Conservation (phyloP, 805 yeast genomes). For the Lachancea nothofagi region DNA sequence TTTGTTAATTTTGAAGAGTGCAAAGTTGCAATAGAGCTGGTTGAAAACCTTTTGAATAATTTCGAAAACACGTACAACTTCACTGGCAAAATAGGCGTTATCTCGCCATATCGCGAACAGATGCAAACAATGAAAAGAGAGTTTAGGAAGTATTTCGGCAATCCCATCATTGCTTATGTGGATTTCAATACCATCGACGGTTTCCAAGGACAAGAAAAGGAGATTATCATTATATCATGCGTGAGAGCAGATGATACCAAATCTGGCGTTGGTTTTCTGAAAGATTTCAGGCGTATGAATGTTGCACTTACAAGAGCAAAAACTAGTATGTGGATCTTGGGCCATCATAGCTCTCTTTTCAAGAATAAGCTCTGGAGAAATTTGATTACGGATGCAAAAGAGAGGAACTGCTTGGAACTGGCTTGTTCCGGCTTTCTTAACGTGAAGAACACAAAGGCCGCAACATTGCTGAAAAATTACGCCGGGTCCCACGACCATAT, state of each 20-base stretch:
- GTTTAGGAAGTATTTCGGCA: constrained; percentile 60
- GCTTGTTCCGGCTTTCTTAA: constrained; percentile 30
- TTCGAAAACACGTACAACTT: constrained; percentile 46
- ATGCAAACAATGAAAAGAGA: constrained; percentile 50
- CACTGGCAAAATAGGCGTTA: constrained; percentile 75
- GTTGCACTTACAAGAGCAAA: constrained; percentile 94
- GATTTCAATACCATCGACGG: constrained; percentile 97
- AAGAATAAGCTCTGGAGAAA: constrained; percentile 69
- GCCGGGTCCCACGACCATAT: constrained; percentile 12
- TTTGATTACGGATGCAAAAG: constrained; percentile 59
- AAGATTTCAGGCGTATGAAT: constrained; percentile 92
- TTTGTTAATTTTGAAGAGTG: constrained; percentile 70
- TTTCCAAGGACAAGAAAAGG: constrained; percentile 97
- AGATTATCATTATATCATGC: constrained; percentile 87
- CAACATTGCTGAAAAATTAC: constrained; percentile 13
- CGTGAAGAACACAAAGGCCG: constrained; percentile 16
- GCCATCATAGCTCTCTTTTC: constrained; percentile 61
- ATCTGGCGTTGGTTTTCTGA: constrained; percentile 76
- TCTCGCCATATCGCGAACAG: constrained; percentile 94
- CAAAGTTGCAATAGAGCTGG: constrained; percentile 60
- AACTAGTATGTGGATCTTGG: constrained; percentile 87
- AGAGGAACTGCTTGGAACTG: constrained; percentile 35
- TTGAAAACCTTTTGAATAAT: constrained; percentile 44
- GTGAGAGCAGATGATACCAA: constrained; percentile 70
- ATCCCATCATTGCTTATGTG: constrained; percentile 53